Evolutionary conservation across 2,329 filamentous ascomycete species (phyloP).

Genomic region (Cladophialophora carrionii): DNA sequence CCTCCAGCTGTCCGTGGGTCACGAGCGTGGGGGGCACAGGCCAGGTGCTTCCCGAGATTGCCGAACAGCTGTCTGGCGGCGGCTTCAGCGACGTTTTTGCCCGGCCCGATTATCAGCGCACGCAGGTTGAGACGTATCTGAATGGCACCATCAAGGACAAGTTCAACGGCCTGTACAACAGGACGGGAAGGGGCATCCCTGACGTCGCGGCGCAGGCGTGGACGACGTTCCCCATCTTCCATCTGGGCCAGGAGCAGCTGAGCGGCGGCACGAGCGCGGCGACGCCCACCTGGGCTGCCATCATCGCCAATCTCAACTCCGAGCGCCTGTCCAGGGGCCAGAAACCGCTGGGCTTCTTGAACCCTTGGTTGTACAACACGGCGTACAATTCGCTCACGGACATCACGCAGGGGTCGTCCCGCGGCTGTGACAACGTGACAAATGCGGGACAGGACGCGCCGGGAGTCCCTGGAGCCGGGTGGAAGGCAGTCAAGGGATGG

Average conservation of each 20-base stretch:
- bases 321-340: slow-evolving; percentile 55
- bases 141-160: slow-evolving; percentile 43
- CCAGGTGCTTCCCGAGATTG: slow-evolving; percentile 54
- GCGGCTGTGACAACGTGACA: slow-evolving; percentile 40
- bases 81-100: slow-evolving; percentile 58
- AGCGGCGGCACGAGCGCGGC: slow-evolving; percentile 39
- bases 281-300: slow-evolving; percentile 63
- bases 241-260: slow-evolving; percentile 41
- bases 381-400: slow-evolving; percentile 37
- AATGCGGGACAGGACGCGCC: slow-evolving; percentile 41
- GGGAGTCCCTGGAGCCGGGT: slow-evolving; percentile 51
- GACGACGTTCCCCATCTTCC: slow-evolving; percentile 47
- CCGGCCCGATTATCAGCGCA: slow-evolving; percentile 53
- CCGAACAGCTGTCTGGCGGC: slow-evolving; percentile 58
- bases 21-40: slow-evolving; percentile 67
- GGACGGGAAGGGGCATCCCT: slow-evolving; percentile 13
- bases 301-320: slow-evolving; percentile 68
- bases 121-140: slow-evolving; percentile 52
- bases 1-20: slow-evolving; percentile 68
- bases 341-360: slow-evolving; percentile 29
- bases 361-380: slow-evolving; percentile 30
- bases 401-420: slow-evolving; percentile 40
- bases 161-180: slow-evolving; percentile 51
- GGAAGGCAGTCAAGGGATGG: slow-evolving; percentile 53
- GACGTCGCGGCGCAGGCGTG: slow-evolving; percentile 47